Evolutionary conservation across 2,329 filamentous ascomycete species (phyloP).

Genomic region (Colletotrichum godetiae): DNA sequence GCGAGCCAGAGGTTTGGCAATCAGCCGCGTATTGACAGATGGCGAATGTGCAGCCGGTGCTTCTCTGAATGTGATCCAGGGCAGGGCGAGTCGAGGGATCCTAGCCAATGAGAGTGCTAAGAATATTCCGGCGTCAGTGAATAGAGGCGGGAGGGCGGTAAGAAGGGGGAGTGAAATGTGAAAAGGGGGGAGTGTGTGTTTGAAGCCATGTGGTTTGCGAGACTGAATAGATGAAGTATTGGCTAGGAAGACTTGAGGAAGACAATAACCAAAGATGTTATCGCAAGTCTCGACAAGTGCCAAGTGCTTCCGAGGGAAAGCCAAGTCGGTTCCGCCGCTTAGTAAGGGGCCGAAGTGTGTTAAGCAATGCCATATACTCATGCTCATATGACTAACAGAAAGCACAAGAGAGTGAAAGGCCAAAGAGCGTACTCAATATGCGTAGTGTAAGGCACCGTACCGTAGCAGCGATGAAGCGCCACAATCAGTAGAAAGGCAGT

Average conservation of each 20-base stretch:
- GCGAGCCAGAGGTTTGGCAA: conserved; percentile 30
- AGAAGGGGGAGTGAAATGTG: not conserved
- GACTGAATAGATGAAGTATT: not conserved
- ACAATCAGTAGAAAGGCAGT: not conserved
- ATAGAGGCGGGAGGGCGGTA: conserved; percentile 3
- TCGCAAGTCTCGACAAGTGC: not conserved
- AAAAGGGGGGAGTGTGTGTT: not conserved
- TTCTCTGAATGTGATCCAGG: not conserved
- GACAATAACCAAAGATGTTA: not conserved
- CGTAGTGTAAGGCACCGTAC: not conserved
- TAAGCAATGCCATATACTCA: not conserved
- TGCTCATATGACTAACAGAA: not conserved
- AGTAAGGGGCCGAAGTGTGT: not conserved
- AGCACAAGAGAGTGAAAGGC: not conserved
- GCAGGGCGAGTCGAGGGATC: conserved; percentile 15
- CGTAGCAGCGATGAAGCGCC: not conserved
- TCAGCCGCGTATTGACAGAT: conserved; percentile 21
- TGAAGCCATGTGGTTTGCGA: conserved; percentile 5
- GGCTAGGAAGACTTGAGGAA: not conserved
- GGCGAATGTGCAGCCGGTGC: not conserved
- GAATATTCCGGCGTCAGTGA: conserved; percentile 17
- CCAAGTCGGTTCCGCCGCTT: not conserved
- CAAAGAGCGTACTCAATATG: not conserved
- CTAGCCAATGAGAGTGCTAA: conserved; percentile 21
- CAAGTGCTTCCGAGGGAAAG: not conserved